A percentile compares a stretch with the other conserved stretches of the same genome.
Conservation (phyloP, 495 filamentous ascomycete genomes). For the Penicillium robsamsonii region DNA sequence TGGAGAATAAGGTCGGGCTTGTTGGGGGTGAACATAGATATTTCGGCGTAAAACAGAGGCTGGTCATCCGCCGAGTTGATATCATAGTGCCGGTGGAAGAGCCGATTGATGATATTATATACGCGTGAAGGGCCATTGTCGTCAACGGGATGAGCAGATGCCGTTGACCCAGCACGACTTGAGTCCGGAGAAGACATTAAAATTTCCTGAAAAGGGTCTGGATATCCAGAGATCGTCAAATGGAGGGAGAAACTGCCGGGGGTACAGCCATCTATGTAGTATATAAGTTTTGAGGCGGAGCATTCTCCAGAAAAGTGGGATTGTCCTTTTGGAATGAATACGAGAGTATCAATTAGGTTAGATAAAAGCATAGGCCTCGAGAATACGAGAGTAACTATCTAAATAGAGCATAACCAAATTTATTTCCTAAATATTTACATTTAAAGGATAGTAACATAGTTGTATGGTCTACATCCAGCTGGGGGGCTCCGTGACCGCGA, state of each 20-base stretch:
- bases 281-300: background rate
- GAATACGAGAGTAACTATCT: background rate
- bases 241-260: background rate
- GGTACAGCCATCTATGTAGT: background rate
- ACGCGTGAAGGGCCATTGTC: slow-evolving; percentile 7
- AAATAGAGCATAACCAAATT: background rate
- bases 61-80: slow-evolving; percentile 17
- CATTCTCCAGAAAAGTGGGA: background rate
- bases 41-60: slow-evolving; percentile 13
- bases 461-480: background rate
- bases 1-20: slow-evolving; percentile 26
- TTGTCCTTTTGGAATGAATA: background rate
- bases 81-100: slow-evolving; percentile 20
- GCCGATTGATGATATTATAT: slow-evolving; percentile 13
- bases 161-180: slow-evolving; percentile 10
- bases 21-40: slow-evolving; percentile 17
- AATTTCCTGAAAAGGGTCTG: background rate
- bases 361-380: no score
- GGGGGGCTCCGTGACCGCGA: background rate
- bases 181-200: slow-evolving; percentile 12
- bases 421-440: background rate
- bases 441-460: background rate
- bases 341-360: no score
- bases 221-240: background rate
- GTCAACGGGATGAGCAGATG: slow-evolving; percentile 6